These are phyloP conservation scores for Penicillium arizonense DNA, from an alignment of 495 filamentous ascomycete species.

Conservation along the genomic window DNA sequence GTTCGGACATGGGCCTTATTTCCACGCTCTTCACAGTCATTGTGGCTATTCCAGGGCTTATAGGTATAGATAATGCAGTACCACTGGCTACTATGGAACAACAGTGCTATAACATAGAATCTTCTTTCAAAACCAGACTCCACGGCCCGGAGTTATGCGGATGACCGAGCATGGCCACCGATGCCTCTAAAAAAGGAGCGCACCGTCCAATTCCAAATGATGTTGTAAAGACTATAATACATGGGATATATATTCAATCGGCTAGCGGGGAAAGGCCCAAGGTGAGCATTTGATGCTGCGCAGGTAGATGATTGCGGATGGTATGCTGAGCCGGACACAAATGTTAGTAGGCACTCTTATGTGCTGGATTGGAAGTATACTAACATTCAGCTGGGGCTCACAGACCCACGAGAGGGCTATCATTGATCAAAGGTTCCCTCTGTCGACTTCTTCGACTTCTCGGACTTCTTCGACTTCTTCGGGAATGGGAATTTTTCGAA, in stretches of 20 bases:
- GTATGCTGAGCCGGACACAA: neutral
- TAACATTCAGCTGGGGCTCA: neutral
- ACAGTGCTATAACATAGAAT: neutral
- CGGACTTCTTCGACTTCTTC: constrained; percentile 10
- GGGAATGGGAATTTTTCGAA: too few relatives aligned
- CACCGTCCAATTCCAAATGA: neutral
- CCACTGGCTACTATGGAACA: too few relatives aligned
- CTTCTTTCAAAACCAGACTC: neutral
- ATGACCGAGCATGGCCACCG: neutral
- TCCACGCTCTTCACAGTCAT: too few relatives aligned
- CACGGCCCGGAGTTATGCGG: neutral
- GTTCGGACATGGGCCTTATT: neutral
- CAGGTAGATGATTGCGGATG: neutral
- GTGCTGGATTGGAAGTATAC: neutral
- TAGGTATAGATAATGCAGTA: too few relatives aligned
- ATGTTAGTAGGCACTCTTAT: neutral
- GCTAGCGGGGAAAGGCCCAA: neutral
- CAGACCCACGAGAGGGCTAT: too few relatives aligned
- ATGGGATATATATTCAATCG: constrained; percentile 13
- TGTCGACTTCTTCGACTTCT: neutral
- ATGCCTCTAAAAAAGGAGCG: neutral
- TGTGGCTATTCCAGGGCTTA: too few relatives aligned
- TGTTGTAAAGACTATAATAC: constrained; percentile 10
- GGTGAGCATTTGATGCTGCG: neutral
- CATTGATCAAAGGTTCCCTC: too few relatives aligned